Percentiles rank a stretch among this genome's conserved stretches.
phyloP scores from a whole-genome alignment of 108 stramenopile species.

The Conticribra weissflogii region DNA sequence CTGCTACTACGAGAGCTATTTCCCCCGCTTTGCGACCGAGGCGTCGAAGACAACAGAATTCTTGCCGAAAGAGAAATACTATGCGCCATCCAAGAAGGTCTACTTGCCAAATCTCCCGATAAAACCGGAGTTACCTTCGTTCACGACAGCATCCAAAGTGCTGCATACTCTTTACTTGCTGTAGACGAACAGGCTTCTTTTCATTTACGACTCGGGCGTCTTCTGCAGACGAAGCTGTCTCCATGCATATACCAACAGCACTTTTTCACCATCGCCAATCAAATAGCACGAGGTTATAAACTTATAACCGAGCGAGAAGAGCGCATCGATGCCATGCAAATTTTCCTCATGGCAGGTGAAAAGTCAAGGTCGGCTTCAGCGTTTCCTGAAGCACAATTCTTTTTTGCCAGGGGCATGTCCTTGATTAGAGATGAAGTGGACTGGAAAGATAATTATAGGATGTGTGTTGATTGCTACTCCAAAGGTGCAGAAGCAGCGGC shows the following conservation, averaged over 20 bases:
- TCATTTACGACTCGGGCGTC: slow-evolving; percentile 10
- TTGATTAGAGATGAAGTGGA: not conserved
- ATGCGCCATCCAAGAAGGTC: slow-evolving; percentile 15
- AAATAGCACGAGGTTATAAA: slow-evolving; percentile 9
- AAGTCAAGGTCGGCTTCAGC: slow-evolving; percentile 4
- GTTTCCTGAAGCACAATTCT: slow-evolving; percentile 4
- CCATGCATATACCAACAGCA: not conserved
- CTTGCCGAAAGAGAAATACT: not conserved
- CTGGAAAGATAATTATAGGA: slow-evolving; percentile 8
- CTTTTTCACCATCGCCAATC: slow-evolving; percentile 14
- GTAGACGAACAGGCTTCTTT: not conserved
- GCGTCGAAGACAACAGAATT: not conserved
- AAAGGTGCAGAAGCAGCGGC: slow-evolving; percentile 7
- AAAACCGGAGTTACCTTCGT: slow-evolving; percentile 8
- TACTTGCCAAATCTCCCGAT: slow-evolving; percentile 1
- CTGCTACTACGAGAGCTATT: not conserved
- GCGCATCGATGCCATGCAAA: slow-evolving; percentile 1
- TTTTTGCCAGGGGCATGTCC: slow-evolving; percentile 5
- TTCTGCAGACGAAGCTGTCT: not conserved
- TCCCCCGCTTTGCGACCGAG: not conserved
- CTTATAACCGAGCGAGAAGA: not conserved
- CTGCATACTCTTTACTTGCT: slow-evolving; percentile 10
- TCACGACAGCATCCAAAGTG: slow-evolving; percentile 16
- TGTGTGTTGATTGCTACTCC: slow-evolving; percentile 15
- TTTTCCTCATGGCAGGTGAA: slow-evolving; percentile 8